Evolutionary conservation across 345 rosid genomes (phyloP).

Genomic region (Sisymbrium altissimum): DNA sequence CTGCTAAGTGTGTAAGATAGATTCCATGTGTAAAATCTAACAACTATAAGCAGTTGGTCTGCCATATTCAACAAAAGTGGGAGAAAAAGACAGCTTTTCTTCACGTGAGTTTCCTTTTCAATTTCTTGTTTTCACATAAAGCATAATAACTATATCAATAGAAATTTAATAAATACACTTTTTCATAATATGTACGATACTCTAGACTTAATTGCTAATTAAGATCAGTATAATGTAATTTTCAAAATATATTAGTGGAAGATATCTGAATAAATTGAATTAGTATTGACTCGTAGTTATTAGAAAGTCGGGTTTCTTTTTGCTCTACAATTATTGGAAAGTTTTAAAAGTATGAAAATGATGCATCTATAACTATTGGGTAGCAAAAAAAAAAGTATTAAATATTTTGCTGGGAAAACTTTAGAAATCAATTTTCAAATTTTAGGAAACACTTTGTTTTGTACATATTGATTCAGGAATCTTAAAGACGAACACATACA

Average conservation of each 20-base stretch:
- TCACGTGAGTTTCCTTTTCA: constrained; percentile 10
- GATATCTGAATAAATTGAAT: background rate
- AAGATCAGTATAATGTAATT: background rate
- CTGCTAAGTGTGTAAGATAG: constrained; percentile 5
- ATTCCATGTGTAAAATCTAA: constrained; percentile 20
- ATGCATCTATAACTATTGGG: background rate
- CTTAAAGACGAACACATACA: background rate
- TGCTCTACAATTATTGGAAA: background rate
- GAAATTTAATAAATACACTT: background rate
- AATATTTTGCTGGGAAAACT: background rate
- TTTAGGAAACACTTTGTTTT: background rate
- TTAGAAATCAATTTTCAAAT: background rate
- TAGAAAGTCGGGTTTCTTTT: background rate
- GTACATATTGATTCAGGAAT: constrained; percentile 6
- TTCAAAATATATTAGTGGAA: background rate
- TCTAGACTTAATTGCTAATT: background rate
- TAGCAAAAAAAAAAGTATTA: background rate
- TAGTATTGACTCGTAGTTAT: background rate
- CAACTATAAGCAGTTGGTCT: constrained; percentile 21
- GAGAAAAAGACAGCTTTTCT: constrained; percentile 3
- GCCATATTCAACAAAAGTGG: constrained; percentile 27
- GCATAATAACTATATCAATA: background rate
- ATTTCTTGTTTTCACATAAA: background rate
- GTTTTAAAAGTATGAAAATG: background rate
- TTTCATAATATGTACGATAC: background rate